Evolutionary conservation across 768 basidiomycete species (phyloP), one percentile per base, ranked within the genome.

Genomic region (Mrakia blollopis): DNA sequence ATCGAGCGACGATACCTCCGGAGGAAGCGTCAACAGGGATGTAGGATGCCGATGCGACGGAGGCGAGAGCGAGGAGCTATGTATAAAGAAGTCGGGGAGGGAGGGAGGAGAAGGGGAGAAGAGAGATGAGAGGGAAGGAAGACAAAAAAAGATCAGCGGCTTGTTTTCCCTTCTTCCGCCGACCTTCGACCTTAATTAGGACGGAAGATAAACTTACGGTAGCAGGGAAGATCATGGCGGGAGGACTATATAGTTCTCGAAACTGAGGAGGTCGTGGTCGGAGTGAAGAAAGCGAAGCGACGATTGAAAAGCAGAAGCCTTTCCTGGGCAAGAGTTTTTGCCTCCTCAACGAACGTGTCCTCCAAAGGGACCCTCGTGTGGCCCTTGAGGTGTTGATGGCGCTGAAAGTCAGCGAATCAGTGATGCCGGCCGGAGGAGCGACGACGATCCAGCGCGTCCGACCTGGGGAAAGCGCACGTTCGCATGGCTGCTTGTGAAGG

Each of bases 221-320:
- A 14, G 35, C 65, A 25, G 65, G 35, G 35, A 68, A 68, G 65
- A 68, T 68, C 65, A 68, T 68, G 21, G 39, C 35, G 3, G 65
- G 9, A 21, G 65, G n/a, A 68, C 65, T 68, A 23, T 44, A 11
- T 23, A 68, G 65, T 68, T 68, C 65, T 68, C 37, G 63, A 30
- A 28, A 68, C 65, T 68, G 65, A 44, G 65, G 65, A n/a, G 65
- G 65, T 68, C 65, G 65, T 68, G 65, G 65, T 68, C 25, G 25
- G 65, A 68, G 35, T n/a, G 65, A 39, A 41, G 37, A 18, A 30
- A 65, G 63, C 32, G 37, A 65, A 30, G 44, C 44, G 44, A 65
- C n/a, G 63, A 35, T 9, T 25, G 8, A 57, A 57, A 28, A 57
- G 10, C 0, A 13, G n/a, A 4, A 2, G 5, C 18, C 18, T 50